Evolutionary conservation across 2,329 filamentous ascomycete genomes (phyloP).

Genomic region (Lachnellula suecica): DNA sequence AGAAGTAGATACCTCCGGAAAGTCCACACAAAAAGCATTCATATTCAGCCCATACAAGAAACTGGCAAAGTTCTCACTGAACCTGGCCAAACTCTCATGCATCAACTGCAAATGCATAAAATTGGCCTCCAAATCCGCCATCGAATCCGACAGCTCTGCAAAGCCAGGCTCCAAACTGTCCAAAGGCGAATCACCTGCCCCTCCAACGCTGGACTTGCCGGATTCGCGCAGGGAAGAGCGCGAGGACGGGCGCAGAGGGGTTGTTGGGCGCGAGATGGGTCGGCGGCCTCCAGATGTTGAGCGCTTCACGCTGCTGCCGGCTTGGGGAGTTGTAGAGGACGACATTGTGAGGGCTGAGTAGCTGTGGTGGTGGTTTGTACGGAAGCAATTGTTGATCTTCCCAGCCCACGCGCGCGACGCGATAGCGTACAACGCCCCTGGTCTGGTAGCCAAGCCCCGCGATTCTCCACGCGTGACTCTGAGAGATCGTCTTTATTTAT

Average conservation of each 20-base stretch:
- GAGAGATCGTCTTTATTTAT: background rate
- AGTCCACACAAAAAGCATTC: conserved; percentile 99
- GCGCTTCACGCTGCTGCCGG: conserved; percentile 27
- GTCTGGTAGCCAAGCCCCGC: background rate
- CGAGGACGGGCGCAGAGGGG: conserved; percentile 86
- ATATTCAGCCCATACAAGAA: conserved; percentile 97
- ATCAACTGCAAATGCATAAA: conserved; percentile 97
- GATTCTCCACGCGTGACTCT: background rate
- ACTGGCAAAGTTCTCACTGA: conserved; percentile 93
- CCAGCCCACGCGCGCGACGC: background rate
- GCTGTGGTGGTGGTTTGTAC: background rate
- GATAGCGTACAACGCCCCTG: too few relatives aligned
- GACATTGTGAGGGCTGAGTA: conserved; percentile 12
- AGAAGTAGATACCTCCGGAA: conserved; percentile 76
- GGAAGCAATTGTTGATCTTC: background rate
- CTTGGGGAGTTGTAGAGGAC: conserved; percentile 30
- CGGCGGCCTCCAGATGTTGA: conserved; percentile 26
- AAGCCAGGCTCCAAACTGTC: conserved; percentile 86
- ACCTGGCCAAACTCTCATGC: conserved; percentile 90
- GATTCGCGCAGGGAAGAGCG: conserved; percentile 81
- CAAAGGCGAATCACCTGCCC: conserved; percentile 65
- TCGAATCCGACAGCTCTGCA: conserved; percentile 87
- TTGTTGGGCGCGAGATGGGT: conserved; percentile 66
- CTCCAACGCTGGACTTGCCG: conserved; percentile 51
- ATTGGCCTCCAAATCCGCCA: conserved; percentile 95